Evolutionary conservation across 352 stramenopile genomes (phyloP).

Genomic region (Phytophthora syringae): DNA sequence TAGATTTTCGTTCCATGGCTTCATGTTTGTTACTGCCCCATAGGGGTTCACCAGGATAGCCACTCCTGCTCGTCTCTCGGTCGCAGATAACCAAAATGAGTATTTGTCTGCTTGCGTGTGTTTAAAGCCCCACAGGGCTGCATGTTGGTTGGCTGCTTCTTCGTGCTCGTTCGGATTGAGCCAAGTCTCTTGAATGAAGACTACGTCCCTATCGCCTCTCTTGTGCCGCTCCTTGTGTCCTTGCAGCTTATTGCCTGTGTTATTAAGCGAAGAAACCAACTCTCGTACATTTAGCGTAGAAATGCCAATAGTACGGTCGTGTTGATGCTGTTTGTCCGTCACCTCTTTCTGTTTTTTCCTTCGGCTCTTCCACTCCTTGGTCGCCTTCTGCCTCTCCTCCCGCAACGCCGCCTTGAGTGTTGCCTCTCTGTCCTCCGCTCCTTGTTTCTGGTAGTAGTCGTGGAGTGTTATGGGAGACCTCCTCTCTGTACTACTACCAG

Average conservation of each 20-base stretch:
- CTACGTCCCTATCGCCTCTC: neutral
- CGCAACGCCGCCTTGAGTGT: neutral
- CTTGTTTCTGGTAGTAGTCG: neutral
- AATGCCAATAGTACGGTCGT: conserved; percentile 4
- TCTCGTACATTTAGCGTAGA: conserved; percentile 4
- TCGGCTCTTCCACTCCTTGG: too few relatives aligned
- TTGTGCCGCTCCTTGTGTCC: conserved; percentile 5
- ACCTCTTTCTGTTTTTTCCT: too few relatives aligned
- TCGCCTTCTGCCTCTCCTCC: neutral
- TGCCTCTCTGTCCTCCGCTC: neutral
- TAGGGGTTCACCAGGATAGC: conserved; percentile 13
- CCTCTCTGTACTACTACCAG: too few relatives aligned
- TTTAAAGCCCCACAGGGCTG: too few relatives aligned
- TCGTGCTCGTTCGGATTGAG: neutral
- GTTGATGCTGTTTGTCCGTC: neutral
- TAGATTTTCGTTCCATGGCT: neutral
- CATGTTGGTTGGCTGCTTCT: neutral
- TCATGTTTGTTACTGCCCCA: neutral
- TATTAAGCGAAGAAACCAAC: neutral
- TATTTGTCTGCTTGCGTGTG: neutral
- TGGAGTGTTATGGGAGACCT: too few relatives aligned
- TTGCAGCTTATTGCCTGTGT: neutral
- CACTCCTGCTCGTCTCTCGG: neutral
- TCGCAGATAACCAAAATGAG: conserved; percentile 1
- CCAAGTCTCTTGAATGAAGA: conserved; percentile 16